Percentiles rank a stretch among this genome's conserved stretches.
Evolutionary conservation across 1,284 basidiomycete genomes (phyloP).

Genomic region (Mycosarcoma maydis): DNA sequence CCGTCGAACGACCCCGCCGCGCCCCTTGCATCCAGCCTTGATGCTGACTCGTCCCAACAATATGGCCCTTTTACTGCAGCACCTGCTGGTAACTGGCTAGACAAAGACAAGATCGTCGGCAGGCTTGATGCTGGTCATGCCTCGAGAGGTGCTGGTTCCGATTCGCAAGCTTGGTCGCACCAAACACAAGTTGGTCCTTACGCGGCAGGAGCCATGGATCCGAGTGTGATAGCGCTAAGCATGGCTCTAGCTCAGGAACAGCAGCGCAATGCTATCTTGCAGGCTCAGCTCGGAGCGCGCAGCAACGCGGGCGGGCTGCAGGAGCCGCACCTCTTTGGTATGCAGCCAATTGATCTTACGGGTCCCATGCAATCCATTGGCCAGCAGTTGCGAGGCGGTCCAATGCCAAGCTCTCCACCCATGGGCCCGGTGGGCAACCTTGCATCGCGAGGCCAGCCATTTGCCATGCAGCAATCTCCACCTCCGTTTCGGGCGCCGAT

Average conservation of each 20-base stretch:
- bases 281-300: slow-evolving; percentile 47
- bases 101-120: slow-evolving; percentile 36
- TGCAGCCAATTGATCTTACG: slow-evolving; percentile 35
- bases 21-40: slow-evolving; percentile 7
- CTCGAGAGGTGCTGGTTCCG: background rate
- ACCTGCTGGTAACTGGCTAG: slow-evolving; percentile 31
- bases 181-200: slow-evolving; percentile 10
- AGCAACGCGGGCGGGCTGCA: slow-evolving; percentile 9
- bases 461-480: slow-evolving; percentile 20
- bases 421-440: slow-evolving; percentile 18
- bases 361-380: slow-evolving; percentile 31
- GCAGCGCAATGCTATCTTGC: slow-evolving; percentile 49
- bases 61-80: slow-evolving; percentile 48
- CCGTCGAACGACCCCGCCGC: slow-evolving; percentile 21
- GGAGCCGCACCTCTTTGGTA: slow-evolving; percentile 36
- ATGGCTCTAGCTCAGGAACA: slow-evolving; percentile 54
- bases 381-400: slow-evolving; percentile 34
- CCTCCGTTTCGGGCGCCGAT: slow-evolving; percentile 17
- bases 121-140: slow-evolving; percentile 4
- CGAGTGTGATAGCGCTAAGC: slow-evolving; percentile 48
- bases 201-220: slow-evolving; percentile 15
- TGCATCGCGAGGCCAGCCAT: slow-evolving; percentile 13
- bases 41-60: slow-evolving; percentile 10
- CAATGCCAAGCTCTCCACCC: slow-evolving; percentile 17
- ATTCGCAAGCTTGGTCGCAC: slow-evolving; percentile 22